A percentile compares a stretch with the other conserved stretches of the same genome.
These are phyloP conservation scores for Crucibulum laeve DNA, from an alignment of 768 basidiomycete species.

Conservation along the genomic window DNA sequence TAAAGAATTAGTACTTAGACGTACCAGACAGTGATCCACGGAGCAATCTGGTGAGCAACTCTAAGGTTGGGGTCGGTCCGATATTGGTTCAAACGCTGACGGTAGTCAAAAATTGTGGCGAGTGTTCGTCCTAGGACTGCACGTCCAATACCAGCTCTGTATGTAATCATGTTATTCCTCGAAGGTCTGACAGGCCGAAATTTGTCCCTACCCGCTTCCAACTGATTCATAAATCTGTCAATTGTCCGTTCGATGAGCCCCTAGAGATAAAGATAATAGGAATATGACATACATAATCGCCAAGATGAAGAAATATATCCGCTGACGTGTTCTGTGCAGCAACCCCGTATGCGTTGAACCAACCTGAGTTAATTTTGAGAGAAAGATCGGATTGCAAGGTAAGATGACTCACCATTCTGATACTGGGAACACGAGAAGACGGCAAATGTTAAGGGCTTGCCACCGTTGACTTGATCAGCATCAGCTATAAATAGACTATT, in stretches of 20 bases:
- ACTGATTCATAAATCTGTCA: constrained; percentile 50
- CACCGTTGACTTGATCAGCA: constrained; percentile 42
- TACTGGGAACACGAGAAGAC: constrained; percentile 58
- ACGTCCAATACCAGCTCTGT: constrained; percentile 44
- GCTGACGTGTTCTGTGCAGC: constrained; percentile 48
- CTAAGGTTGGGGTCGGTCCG: constrained; percentile 44
- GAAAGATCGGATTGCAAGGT: not conserved
- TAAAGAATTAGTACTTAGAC: too few relatives aligned
- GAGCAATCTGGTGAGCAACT: constrained; percentile 42
- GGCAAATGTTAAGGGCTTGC: constrained; percentile 46
- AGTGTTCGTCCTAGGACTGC: constrained; percentile 48
- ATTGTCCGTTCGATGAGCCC: too few relatives aligned
- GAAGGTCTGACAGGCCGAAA: not conserved
- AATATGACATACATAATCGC: constrained; percentile 61
- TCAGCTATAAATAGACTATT: constrained; percentile 35
- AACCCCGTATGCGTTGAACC: constrained; percentile 59
- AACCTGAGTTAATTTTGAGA: constrained; percentile 28
- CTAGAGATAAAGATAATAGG: too few relatives aligned
- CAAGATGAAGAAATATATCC: constrained; percentile 53
- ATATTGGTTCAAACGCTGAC: constrained; percentile 49
- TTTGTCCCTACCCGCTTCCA: constrained; percentile 23
- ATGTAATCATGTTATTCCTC: not conserved
- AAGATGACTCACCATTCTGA: constrained; percentile 33
- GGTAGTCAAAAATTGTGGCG: constrained; percentile 52
- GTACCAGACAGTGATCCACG: constrained; percentile 56